A percentile compares a stretch with the other conserved stretches of the same genome.
These are phyloP conservation scores for Vitis rupestris DNA, from an alignment of 164 flowering plant genomes.

Conservation along the genomic window DNA sequence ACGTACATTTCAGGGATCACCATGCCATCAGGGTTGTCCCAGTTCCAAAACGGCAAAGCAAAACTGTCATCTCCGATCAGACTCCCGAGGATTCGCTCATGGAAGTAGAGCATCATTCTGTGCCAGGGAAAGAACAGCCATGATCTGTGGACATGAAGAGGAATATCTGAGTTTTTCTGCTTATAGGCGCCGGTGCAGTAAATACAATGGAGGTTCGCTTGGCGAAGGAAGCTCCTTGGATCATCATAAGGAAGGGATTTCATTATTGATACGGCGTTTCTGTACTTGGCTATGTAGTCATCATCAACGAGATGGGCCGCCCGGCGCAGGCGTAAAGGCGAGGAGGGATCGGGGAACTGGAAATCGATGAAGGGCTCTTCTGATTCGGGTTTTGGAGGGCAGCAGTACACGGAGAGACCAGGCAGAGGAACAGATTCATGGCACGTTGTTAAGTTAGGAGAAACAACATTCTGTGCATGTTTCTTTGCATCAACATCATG, in stretches of 20 bases:
- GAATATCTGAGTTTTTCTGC: conserved; percentile 1
- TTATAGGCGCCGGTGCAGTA: conserved; percentile 29
- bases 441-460: conserved; percentile 18
- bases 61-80: conserved; percentile 38
- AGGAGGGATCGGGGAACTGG: conserved; percentile 17
- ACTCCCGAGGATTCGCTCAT: conserved; percentile 38
- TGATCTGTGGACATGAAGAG: conserved; percentile 25
- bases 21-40: conserved; percentile 47
- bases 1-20: conserved; percentile 28
- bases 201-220: conserved; percentile 26
- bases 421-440: conserved; percentile 10
- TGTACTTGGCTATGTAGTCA: conserved; percentile 19
- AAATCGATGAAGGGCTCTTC: conserved; percentile 15
- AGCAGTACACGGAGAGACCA: conserved; percentile 18
- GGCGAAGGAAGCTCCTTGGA: conserved; percentile 22
- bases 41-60: conserved; percentile 49
- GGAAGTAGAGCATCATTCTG: conserved; percentile 33
- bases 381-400: conserved; percentile 17
- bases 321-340: conserved; percentile 13
- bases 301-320: conserved; percentile 12
- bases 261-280: conserved; percentile 21
- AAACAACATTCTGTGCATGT: no score
- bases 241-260: conserved; percentile 21
- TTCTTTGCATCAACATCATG: no score
- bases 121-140: conserved; percentile 50